phyloP scores from a whole-genome alignment of 345 rosid genomes.

The Clarkia xantiana region DNA sequence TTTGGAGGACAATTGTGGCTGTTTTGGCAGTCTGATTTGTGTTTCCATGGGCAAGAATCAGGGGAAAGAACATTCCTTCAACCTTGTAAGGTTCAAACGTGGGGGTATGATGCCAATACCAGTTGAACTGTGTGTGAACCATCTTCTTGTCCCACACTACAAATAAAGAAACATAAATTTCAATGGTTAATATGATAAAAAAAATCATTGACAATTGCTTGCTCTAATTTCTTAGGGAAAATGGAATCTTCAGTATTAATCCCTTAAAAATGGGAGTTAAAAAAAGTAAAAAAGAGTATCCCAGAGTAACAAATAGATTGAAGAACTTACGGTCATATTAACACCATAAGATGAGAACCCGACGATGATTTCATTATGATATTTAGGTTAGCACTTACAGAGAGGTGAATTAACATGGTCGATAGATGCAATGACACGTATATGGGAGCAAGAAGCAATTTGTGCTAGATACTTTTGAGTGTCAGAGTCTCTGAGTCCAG shows the following conservation, averaged over 20 bases:
- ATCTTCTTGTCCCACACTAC: constrained; percentile 99
- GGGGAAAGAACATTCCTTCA: constrained; percentile 72
- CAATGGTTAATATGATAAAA: not conserved
- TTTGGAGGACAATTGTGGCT: constrained; percentile 76
- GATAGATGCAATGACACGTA: constrained; percentile 71
- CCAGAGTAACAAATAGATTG: no score
- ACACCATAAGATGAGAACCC: no score
- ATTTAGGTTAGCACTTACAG: constrained; percentile 26
- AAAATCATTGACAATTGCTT: no score
- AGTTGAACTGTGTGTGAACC: constrained; percentile 78
- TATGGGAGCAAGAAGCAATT: constrained; percentile 62
- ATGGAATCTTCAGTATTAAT: not conserved
- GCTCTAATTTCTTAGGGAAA: no score
- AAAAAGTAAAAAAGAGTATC: no score
- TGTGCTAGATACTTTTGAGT: constrained; percentile 66
- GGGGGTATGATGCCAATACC: constrained; percentile 86
- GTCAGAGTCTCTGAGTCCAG: constrained; percentile 67
- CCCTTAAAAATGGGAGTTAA: not conserved
- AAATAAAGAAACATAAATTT: not conserved
- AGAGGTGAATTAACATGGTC: constrained; percentile 82
- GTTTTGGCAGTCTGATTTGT: constrained; percentile 67
- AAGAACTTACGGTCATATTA: no score
- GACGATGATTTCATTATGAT: no score
- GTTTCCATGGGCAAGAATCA: constrained; percentile 64
- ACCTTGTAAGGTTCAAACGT: constrained; percentile 72